These are phyloP conservation scores for Aspergillus pseudoglaucus DNA, from an alignment of 2,329 filamentous ascomycete genomes.

Conservation along the genomic window DNA sequence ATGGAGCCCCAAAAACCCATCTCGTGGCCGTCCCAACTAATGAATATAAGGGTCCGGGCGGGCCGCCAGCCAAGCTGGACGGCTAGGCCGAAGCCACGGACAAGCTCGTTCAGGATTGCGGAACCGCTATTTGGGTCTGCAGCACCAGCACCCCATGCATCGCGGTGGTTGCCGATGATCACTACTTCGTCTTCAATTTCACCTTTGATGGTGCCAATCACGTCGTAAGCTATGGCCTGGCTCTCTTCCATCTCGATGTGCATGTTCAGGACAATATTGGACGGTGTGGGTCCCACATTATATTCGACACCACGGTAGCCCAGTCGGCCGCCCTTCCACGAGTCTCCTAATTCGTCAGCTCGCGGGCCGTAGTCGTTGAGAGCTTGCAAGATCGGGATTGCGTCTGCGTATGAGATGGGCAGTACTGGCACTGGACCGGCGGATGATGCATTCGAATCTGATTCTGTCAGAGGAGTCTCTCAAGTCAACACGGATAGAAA, in stretches of 20 bases:
- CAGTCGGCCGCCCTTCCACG: conserved; percentile 9
- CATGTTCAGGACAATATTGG: conserved; percentile 13
- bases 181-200: conserved; percentile 30
- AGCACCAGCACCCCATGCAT: conserved; percentile 49
- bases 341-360: conserved; percentile 13
- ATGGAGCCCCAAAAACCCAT: not conserved
- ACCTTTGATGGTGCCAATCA: not conserved
- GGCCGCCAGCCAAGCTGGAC: conserved; percentile 47
- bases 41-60: conserved; percentile 36
- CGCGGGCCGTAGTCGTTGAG: conserved; percentile 24
- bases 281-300: conserved; percentile 11
- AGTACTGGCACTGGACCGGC: not conserved
- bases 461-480: not conserved
- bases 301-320: conserved; percentile 6
- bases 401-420: conserved; percentile 2
- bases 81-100: conserved; percentile 43
- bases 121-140: conserved; percentile 48
- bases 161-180: conserved; percentile 48
- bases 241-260: conserved; percentile 5
- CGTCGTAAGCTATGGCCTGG: not conserved
- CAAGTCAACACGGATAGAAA: not conserved
- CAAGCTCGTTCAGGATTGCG: conserved; percentile 44
- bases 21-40: conserved; percentile 7
- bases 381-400: conserved; percentile 20
- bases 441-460: not conserved